Base-by-base conservation (phyloP, 2,329 filamentous ascomycete genomes). In the Alternaria solani region DNA sequence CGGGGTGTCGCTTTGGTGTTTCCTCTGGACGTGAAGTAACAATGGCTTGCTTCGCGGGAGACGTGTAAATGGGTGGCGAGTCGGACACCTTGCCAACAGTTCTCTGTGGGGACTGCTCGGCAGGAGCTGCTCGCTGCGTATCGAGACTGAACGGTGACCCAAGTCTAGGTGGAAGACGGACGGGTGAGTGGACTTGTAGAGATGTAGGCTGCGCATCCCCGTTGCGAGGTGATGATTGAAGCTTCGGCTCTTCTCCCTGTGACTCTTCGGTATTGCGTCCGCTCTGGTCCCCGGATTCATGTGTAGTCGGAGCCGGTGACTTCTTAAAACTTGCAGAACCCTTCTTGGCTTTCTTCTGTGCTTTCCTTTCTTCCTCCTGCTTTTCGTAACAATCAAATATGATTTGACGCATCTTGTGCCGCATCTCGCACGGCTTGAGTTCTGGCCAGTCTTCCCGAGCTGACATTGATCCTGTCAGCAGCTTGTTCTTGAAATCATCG, bases 401-500 rank as follows among this genome's bases (percentile, higher is more conserved):
- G 39, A 90, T 83, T 0, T 87, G 76, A 30, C 93, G 88, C 42
- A 96, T 87, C 5, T 86, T 81, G 34, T 78, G 78, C 23, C 94
- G 88, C 70, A 94, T 86, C 8, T 83, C 74, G 1, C 85, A 83
- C 0, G 87, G 81, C 51, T 82, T 75, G 64, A 87, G 79, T 32
- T 81, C 76, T n/a, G 81, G 82, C 83, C 87, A 89, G 57, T 88
- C 84, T 20, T 75, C 75, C 1, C 81, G 64, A 3, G 84, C 81
- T 32, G 87, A 80, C 72, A 93, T 86, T 66, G 91, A 85, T 41
- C 84, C 86, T 26, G 83, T 84, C 5, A 97, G 81, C 18, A 96
- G 80, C 61, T 86, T 89, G 20, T 80, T 80, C 16, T 91, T 83
- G 66, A 96, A 95, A 0, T 74, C 77, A 63, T 92, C 87, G 0